Evolutionary conservation across 306 rosid species (phyloP).

Genomic region (Prunus campanulata): DNA sequence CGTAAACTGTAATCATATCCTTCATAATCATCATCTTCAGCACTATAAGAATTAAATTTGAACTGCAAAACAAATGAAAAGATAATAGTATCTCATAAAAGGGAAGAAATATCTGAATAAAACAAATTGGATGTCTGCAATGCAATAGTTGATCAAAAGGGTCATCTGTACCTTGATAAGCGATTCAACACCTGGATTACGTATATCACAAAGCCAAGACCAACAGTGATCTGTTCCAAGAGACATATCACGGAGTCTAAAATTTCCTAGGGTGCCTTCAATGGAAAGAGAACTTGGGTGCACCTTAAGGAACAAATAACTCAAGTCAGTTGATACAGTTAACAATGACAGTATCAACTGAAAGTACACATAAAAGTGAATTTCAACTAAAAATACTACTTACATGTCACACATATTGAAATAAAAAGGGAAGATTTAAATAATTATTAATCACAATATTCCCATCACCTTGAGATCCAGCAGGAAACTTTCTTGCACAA

Average conservation of each 20-base stretch:
- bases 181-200: constrained; percentile 93
- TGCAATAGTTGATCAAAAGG: constrained; percentile 8
- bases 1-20: constrained; percentile 86
- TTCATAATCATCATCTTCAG: constrained; percentile 85
- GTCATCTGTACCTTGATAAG: constrained; percentile 65
- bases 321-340: constrained; percentile 8
- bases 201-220: constrained; percentile 97
- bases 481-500: constrained; percentile 87
- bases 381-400: not conserved
- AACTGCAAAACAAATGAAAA: constrained; percentile 56
- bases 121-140: constrained; percentile 10
- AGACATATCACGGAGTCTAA: constrained; percentile 81
- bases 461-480: constrained; percentile 77
- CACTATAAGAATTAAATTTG: constrained; percentile 81
- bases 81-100: not conserved
- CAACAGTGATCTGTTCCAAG: constrained; percentile 74
- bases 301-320: constrained; percentile 50
- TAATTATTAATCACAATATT: constrained; percentile 5
- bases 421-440: not conserved
- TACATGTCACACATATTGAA: constrained; percentile 6
- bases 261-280: constrained; percentile 90
- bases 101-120: constrained; percentile 11
- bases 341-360: constrained; percentile 1
- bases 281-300: constrained; percentile 87
- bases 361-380: not conserved